These are phyloP conservation scores for Akanthomyces muscarius DNA, from an alignment of 2,329 filamentous ascomycete genomes.

Conservation along the genomic window DNA sequence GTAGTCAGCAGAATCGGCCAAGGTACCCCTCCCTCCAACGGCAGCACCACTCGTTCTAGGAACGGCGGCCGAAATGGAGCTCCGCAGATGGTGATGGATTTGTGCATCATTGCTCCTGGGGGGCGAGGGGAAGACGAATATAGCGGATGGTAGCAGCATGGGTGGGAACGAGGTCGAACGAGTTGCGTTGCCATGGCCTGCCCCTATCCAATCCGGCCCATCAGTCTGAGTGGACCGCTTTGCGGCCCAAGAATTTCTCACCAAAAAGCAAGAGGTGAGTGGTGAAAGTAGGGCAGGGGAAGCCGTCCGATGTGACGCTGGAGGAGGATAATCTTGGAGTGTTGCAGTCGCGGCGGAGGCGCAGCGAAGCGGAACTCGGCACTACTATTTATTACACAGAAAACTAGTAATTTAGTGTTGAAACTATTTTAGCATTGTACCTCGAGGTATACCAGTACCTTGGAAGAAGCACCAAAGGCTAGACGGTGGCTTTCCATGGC, in stretches of 20 bases:
- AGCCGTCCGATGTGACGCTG: conserved; percentile 5
- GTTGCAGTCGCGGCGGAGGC: conserved; percentile 7
- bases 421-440: neutral
- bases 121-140: neutral
- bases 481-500: neutral
- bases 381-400: neutral
- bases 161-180: neutral
- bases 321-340: neutral
- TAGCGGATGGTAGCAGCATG: neutral
- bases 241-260: neutral
- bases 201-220: neutral
- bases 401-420: neutral
- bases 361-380: conserved; percentile 3
- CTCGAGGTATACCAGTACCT: neutral
- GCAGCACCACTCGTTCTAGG: conserved; percentile 10
- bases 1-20: neutral
- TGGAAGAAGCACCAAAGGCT: neutral
- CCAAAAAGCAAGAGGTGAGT: neutral
- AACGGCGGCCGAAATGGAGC: conserved; percentile 12
- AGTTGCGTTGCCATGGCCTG: neutral
- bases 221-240: neutral
- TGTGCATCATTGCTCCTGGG: neutral
- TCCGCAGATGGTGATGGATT: conserved; percentile 1
- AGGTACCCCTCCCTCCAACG: neutral
- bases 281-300: neutral